Percentiles rank a stretch among this genome's conserved stretches.
These are phyloP conservation scores for Turritis glabra DNA, from an alignment of 345 rosid species.

Conservation along the genomic window DNA sequence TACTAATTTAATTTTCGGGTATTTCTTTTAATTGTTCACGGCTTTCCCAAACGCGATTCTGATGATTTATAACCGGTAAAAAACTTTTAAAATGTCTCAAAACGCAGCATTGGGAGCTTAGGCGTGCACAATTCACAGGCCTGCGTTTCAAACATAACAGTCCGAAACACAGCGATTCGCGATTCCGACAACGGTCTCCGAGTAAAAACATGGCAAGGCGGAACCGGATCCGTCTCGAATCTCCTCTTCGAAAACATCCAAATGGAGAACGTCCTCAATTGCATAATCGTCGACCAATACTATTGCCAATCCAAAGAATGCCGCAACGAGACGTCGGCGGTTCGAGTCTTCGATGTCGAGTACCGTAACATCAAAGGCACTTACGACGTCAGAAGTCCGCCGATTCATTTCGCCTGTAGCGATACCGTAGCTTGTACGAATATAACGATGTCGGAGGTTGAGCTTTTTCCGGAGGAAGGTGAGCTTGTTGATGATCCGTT, in stretches of 20 bases:
- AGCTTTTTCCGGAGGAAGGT: constrained; percentile 87
- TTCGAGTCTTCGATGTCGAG: constrained; percentile 58
- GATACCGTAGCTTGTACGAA: constrained; percentile 91
- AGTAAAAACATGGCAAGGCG: constrained; percentile 98
- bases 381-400: constrained; percentile 75
- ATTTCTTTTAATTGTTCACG: not conserved
- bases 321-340: constrained; percentile 83
- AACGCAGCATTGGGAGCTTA: constrained; percentile 86
- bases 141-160: constrained; percentile 88
- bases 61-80: constrained; percentile 10
- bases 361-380: constrained; percentile 88
- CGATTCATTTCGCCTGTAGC: constrained; percentile 94
- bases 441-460: constrained; percentile 86
- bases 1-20: rapidly evolving
- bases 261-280: constrained; percentile 89
- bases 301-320: constrained; percentile 73
- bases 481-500: constrained; percentile 89
- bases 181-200: constrained; percentile 94
- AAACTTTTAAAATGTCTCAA: not conserved
- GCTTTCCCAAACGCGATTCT: not conserved
- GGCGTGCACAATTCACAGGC: constrained; percentile 95
- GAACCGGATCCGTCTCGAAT: constrained; percentile 69
- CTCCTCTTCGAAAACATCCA: constrained; percentile 79
- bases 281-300: constrained; percentile 89
- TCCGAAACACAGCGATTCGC: constrained; percentile 56